Base-by-base conservation (phyloP, 306 rosid species). In the Glycyrrhiza uralensis region DNA sequence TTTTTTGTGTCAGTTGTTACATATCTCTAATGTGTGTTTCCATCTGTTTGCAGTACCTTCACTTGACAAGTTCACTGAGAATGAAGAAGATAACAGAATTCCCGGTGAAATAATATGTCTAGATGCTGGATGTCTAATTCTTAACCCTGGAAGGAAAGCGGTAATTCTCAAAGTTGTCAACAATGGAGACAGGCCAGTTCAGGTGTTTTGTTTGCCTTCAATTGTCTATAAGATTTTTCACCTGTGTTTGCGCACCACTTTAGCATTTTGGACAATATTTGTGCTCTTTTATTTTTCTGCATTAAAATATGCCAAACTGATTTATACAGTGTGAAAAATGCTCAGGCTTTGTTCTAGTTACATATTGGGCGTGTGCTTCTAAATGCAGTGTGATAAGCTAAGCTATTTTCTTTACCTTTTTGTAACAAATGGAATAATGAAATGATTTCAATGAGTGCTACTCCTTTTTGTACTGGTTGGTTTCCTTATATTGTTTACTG, bases 101-200 rank as follows among this genome's bases (percentile, higher is more conserved):
- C 99, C 99, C 1, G 96, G 97, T 44, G 85, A 86, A 74, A 35
- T 94, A 61, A 81, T 86, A 54, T 60, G 9, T 72, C 41, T 72
- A 60, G 66, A 30, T 68, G 89, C 96, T 94, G 91, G 77, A 71
- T 57, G 6, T 29, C 56, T 89, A 66, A 60, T 44, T 19, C 86
- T 94, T 80, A 94, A 86, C 79, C 66, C 44, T 30, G 88, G 92
- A 78, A 87, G 90, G 84, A 83, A 76, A 69, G 93, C 91, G 29
- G 81, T 83, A 58, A 46, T 36, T 33, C 92, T 94, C 75, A 85
- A 19, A 56, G 89, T 94, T 58, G 86, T 84, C 78, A 94, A 86
- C 84, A 84, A 44, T n/a, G 99, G 96, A 76, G 97, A 94, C 85
- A 86, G 99, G 76, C 96, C 99, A 24, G 42, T 94, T 87, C 99